These are phyloP conservation scores for Collybia sp. DNA, from an alignment of 768 basidiomycete genomes.

Conservation along the genomic window DNA sequence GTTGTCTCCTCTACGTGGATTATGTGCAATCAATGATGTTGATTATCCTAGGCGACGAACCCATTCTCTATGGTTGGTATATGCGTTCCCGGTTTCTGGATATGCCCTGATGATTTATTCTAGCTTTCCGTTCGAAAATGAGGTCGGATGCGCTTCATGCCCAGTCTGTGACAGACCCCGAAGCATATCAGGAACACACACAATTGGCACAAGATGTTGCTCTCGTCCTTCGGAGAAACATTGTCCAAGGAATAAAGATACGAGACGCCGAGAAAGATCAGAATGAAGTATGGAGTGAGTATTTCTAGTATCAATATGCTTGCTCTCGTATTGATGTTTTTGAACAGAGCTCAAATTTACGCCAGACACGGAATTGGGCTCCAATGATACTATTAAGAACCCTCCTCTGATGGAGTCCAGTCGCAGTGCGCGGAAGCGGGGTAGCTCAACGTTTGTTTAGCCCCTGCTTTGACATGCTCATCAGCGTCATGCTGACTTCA, in stretches of 20 bases:
- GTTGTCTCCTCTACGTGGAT: conserved; percentile 1
- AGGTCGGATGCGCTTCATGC: conserved; percentile 48
- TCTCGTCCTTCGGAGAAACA: conserved; percentile 67
- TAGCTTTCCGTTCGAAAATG: conserved; percentile 75
- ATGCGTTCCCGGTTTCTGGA: conserved; percentile 2
- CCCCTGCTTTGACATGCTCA: background rate
- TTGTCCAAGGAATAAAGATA: conserved; percentile 73
- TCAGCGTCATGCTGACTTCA: conserved; percentile 19
- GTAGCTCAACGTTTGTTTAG: conserved; percentile 19
- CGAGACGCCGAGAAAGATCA: conserved; percentile 27
- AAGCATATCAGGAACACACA: conserved; percentile 47
- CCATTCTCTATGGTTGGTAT: conserved; percentile 45
- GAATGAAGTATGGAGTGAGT: conserved; percentile 57
- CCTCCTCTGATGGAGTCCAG: conserved; percentile 43
- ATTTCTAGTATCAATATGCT: background rate
- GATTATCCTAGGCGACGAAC: conserved; percentile 44
- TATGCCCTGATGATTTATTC: background rate
- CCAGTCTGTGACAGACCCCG: conserved; percentile 36
- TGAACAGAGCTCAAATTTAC: conserved; percentile 67
- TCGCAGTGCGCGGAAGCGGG: conserved; percentile 40
- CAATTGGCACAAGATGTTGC: conserved; percentile 70
- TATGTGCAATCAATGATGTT: conserved; percentile 1
- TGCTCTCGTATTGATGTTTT: background rate
- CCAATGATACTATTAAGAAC: conserved; percentile 74
- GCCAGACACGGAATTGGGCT: conserved; percentile 80